Conservation (phyloP, 768 basidiomycete species). For the Cystoderma amianthinum region DNA sequence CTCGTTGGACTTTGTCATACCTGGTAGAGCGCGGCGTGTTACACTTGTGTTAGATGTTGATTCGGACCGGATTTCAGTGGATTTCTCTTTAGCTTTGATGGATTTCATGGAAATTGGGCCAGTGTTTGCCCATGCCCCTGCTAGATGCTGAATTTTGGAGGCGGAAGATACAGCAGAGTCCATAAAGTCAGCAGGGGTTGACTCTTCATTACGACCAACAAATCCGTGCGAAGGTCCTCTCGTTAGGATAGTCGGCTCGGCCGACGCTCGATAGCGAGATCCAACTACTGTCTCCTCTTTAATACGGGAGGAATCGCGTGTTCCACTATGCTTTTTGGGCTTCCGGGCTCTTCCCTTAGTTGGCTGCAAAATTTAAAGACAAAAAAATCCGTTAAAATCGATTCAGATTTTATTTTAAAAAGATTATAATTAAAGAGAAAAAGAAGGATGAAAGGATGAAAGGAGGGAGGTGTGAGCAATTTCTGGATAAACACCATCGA, state of each 20-base stretch:
- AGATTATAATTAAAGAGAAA: constrained; percentile 11
- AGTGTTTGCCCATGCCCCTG: constrained; percentile 23
- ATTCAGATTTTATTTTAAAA: too few relatives aligned
- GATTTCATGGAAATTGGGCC: constrained; percentile 22
- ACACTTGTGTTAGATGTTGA: not conserved
- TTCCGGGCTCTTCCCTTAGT: constrained; percentile 70
- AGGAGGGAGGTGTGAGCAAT: constrained; percentile 34
- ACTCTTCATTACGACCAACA: not conserved
- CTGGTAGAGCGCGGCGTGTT: constrained; percentile 33
- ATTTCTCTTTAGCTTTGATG: not conserved
- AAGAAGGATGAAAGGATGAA: constrained; percentile 14
- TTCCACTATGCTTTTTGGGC: constrained; percentile 25
- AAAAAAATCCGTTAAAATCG: constrained; percentile 14
- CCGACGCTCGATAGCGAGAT: not conserved
- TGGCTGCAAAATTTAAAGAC: constrained; percentile 39
- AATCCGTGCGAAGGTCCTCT: too few relatives aligned
- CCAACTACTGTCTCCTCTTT: too few relatives aligned
- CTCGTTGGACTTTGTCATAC: constrained; percentile 15
- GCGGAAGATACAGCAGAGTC: not conserved
- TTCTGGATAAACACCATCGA: constrained; percentile 48
- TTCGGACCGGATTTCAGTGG: too few relatives aligned
- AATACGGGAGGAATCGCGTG: not conserved
- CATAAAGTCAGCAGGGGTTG: not conserved
- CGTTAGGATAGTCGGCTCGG: too few relatives aligned
- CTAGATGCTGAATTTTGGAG: constrained; percentile 12